These are phyloP conservation scores for Austroboletus niveus DNA, from an alignment of 1,284 basidiomycete species.

Conservation along the genomic window DNA sequence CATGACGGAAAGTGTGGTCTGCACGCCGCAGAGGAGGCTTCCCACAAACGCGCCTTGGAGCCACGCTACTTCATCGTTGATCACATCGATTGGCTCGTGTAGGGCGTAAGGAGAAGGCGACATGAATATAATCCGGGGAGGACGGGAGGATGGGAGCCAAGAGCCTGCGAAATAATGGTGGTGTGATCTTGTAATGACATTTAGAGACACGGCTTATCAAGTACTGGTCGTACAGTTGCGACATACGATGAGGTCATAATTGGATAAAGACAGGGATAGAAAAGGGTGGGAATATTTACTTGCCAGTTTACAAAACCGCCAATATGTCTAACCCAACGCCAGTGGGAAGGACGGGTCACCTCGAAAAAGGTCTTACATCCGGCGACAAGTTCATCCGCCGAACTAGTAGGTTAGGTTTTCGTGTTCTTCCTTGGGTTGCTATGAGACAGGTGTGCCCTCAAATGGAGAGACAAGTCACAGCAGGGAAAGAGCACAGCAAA, in stretches of 20 bases:
- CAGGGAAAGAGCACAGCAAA: not conserved
- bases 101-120: not conserved
- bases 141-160: not conserved
- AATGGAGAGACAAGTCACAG: no score
- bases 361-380: not conserved
- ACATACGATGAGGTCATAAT: not conserved
- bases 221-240: not conserved
- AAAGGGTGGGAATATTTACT: conserved; percentile 8
- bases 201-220: conserved; percentile 8
- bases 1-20: conserved; percentile 21
- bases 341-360: not conserved
- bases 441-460: no score
- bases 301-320: not conserved
- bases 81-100: conserved; percentile 3
- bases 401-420: not conserved
- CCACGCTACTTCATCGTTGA: conserved; percentile 19
- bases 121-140: conserved; percentile 6
- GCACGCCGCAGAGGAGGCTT: conserved; percentile 21
- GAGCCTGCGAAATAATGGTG: conserved; percentile 8
- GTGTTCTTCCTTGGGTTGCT: no score
- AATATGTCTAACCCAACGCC: not conserved
- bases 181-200: not conserved
- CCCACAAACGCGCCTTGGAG: conserved; percentile 26
- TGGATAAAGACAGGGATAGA: conserved; percentile 10
- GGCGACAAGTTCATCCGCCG: not conserved